Evolutionary conservation across 495 filamentous ascomycete species (phyloP).

Genomic region (Penicillium cinerascens): DNA sequence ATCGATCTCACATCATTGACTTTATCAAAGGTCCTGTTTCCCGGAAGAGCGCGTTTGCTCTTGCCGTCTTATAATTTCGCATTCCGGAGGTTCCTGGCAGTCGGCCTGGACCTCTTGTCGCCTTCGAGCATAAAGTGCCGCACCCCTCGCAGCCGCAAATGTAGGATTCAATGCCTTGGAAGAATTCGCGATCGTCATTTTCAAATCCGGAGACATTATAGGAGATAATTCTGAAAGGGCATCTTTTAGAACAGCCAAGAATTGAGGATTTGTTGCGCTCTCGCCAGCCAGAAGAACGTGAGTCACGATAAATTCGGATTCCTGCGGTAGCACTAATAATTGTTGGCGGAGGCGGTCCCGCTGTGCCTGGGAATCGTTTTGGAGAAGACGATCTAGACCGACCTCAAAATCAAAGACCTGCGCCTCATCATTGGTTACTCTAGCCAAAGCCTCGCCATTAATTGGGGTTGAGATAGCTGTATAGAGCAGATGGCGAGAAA

Average conservation of each 20-base stretch:
- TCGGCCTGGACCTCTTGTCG: conserved; percentile 16
- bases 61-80: conserved; percentile 1
- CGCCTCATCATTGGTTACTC: neutral
- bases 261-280: conserved; percentile 7
- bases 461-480: conserved; percentile 5
- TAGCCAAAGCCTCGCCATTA: conserved; percentile 1
- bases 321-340: conserved; percentile 7
- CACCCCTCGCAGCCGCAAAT: conserved; percentile 15
- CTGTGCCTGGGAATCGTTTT: conserved; percentile 4
- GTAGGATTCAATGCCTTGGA: conserved; percentile 3
- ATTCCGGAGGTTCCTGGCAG: conserved; percentile 3
- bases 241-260: conserved; percentile 9
- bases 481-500: conserved; percentile 9
- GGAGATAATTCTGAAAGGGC: conserved; percentile 2
- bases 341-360: conserved; percentile 10
- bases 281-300: conserved; percentile 13
- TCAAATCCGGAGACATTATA: neutral
- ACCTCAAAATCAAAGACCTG: conserved; percentile 8
- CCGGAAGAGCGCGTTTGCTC: neutral
- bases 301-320: conserved; percentile 2
- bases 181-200: neutral
- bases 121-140: conserved; percentile 13
- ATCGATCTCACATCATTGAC: too few species aligned
- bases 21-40: too few species aligned
- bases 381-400: conserved; percentile 12